phyloP scores from a whole-genome alignment of 202 grass and related monocot species.

The Cymbopogon flexuosus region DNA sequence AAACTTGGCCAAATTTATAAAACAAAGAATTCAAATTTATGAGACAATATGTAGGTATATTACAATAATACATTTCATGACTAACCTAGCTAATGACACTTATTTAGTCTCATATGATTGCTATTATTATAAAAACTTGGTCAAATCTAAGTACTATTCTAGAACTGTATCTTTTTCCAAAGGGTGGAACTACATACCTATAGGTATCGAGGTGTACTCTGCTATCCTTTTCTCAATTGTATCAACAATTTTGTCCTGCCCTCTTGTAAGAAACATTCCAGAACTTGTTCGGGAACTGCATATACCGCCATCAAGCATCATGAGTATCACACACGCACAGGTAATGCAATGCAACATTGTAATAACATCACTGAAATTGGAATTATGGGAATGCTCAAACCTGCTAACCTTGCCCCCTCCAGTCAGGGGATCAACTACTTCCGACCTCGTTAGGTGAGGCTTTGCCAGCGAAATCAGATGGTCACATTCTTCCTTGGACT shows the following conservation, averaged over 20 bases:
- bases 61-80: too few relatives aligned
- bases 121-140: neutral
- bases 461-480: constrained; percentile 74
- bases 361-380: neutral
- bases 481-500: constrained; percentile 77
- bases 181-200: constrained; percentile 40
- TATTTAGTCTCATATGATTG: neutral
- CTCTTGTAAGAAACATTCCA: constrained; percentile 81
- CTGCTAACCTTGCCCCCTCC: constrained; percentile 74
- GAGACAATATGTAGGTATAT: too few relatives aligned
- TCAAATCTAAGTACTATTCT: neutral
- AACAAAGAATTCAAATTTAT: too few relatives aligned
- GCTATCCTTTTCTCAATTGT: constrained; percentile 88
- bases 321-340: neutral
- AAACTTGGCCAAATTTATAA: too few relatives aligned
- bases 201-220: constrained; percentile 79
- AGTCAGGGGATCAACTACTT: constrained; percentile 61
- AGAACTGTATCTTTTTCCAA: neutral
- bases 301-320: neutral
- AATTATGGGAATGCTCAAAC: constrained; percentile 26
- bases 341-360: neutral
- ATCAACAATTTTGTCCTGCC: constrained; percentile 58
- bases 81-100: too few relatives aligned
- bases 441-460: constrained; percentile 69
- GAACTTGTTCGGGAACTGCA: constrained; percentile 76